Evolutionary conservation across 2,329 filamentous ascomycete species (phyloP), one percentile per base, ranked within the genome.

Genomic region (Myriangium duriaei): DNA sequence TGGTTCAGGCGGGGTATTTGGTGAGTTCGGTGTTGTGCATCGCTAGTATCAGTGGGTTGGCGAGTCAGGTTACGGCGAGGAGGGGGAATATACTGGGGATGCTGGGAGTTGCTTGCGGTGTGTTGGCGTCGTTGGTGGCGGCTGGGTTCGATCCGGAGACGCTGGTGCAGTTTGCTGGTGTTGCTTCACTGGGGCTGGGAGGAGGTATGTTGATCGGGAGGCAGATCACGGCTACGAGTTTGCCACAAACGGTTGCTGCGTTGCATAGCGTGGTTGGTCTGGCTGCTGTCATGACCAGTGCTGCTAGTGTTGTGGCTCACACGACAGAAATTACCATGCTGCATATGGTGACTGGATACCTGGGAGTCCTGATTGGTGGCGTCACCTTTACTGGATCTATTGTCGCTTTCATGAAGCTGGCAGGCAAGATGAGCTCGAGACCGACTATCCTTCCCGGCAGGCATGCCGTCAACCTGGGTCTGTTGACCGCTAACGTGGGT

Each of bases 311-410:
- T 12, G 76, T 94, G 69, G 74, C 75, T 11, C 71, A 81, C 48
- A 67, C 86, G 5, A 64, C 71, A 10, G 37, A 48, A 1, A 69
- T 84, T 11, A 76, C 83, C 1, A 86, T 77, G 4, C 63, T 92
- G 7, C 86, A 93, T 52, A 72, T 94, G 51, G 81, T 92, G 2
- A 86, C 82, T 2, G 85, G 81, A 0, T 93, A 93, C 51, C 63
- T 92, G 0, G 86, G 85, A 35, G 85, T 93, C 5, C 63, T 93
- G 0, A 92, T 94, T 37, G 52, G 61, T 30, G 86, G 86, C 39
- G 77, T 93, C 21, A 94, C 86, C 0, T 94, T 94, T 53, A 94
- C 85, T 0, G 86, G 86, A 2, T 91, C 83, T 2, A 79, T 94
- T 35, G 82, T 94, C 0, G 86, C 86, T 0, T 93, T 92, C 60